Evolutionary conservation across 805 yeast species (phyloP), one percentile per base, ranked within the genome.

Genomic region (Starmerella cellae): DNA sequence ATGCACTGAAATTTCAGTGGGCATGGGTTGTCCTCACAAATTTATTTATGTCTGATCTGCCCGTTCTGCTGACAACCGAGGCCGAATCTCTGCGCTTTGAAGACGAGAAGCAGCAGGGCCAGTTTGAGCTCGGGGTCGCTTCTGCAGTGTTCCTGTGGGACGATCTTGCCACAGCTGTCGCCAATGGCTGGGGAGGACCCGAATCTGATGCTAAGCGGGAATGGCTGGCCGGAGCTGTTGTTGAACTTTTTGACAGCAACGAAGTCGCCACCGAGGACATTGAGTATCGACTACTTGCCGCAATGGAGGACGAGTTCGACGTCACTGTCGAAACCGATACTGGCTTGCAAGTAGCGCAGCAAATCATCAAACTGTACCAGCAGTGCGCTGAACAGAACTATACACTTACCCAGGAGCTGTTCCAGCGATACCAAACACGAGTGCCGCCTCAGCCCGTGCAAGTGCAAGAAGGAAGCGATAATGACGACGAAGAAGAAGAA

Each of bases 241-340:
- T 85, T 23, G 96, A 84, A 28, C 67, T 85, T 41, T 91, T 88
- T 56, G 67, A 63, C 35, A 65, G 66, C 37, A 71, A 67, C 39
- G 69, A 73, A 4, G 82, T 88, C 4, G 97, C 85, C 53, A 67
- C 81, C 3, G 77, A 74, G 30, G 72, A 80, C 49, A 73, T 91
- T 22, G 96, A 91, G 62, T 94, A 82, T 56, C 74, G 94, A 16
- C 65, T 91, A 46, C 65, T 81, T 39, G 80, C 81, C 56, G 91
- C 94, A 21, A 83, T 91, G 95, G 76, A 77, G 46, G 98, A 88
- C 62, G 99, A 91, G 60, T 91, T 88, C 56, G 96, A 84, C 45
- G 80, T 79, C 8, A 71, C 75, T 35, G 74, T 91, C 34, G 96
- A 91, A 55, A 94, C 88, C 57, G 94, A 83, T 52, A 76, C 94